phyloP scores from a whole-genome alignment of 805 yeast species.

The Diddensiella santjacobensis region DNA sequence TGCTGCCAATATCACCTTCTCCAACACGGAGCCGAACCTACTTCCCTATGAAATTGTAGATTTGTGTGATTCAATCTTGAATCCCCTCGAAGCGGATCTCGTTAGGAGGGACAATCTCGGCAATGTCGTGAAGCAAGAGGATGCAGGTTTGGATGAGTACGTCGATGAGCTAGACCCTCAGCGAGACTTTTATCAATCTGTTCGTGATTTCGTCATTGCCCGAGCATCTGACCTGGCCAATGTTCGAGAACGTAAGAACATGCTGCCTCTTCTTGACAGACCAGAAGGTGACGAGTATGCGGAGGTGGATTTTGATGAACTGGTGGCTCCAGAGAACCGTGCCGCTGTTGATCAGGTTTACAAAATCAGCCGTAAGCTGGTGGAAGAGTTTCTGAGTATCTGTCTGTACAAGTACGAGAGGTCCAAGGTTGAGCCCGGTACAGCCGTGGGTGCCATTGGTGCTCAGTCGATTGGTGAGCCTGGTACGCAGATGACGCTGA shows the following conservation, averaged over 20 bases:
- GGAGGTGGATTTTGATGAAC: constrained; percentile 33
- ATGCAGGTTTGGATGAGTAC: constrained; percentile 45
- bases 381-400: constrained; percentile 64
- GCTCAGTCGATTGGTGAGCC: constrained; percentile 99
- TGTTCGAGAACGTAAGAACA: constrained; percentile 51
- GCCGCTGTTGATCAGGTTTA: constrained; percentile 36
- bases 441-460: constrained; percentile 99
- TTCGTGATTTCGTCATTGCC: constrained; percentile 56
- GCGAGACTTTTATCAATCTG: constrained; percentile 74
- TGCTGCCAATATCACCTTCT: constrained; percentile 66
- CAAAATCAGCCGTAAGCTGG: constrained; percentile 58
- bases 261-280: constrained; percentile 43
- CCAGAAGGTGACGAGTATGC: constrained; percentile 40
- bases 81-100: constrained; percentile 57
- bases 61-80: constrained; percentile 51
- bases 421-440: constrained; percentile 97
- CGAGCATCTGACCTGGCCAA: constrained; percentile 57
- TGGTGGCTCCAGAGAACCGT: constrained; percentile 23
- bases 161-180: constrained; percentile 88
- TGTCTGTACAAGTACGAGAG: constrained; percentile 78
- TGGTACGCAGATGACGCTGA: constrained; percentile 97
- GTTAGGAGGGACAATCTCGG: constrained; percentile 75
- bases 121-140: constrained; percentile 40
- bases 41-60: constrained; percentile 66
- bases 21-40: constrained; percentile 48